phyloP scores from a whole-genome alignment of 2,329 filamentous ascomycete species.

The Bisporella sp. region DNA sequence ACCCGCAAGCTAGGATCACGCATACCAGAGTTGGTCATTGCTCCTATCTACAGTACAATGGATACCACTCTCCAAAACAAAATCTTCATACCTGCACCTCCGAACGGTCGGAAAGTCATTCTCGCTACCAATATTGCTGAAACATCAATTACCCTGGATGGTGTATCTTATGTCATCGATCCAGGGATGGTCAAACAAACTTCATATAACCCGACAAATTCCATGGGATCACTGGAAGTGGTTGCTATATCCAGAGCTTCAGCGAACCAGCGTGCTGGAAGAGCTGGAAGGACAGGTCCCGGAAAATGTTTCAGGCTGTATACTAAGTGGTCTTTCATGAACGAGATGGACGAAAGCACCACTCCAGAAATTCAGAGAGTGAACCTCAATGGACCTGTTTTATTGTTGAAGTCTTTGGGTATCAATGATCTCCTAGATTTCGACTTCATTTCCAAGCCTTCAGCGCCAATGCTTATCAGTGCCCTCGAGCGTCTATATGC shows the following conservation, averaged over 20 bases:
- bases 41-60: constrained; percentile 90
- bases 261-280: constrained; percentile 86
- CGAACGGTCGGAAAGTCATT: constrained; percentile 81
- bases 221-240: constrained; percentile 87
- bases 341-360: constrained; percentile 87
- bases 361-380: constrained; percentile 92
- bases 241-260: constrained; percentile 88
- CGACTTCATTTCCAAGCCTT: constrained; percentile 98
- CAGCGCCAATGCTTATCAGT: constrained; percentile 95
- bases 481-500: constrained; percentile 94
- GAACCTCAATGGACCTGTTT: constrained; percentile 85
- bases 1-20: constrained; percentile 78
- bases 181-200: constrained; percentile 95
- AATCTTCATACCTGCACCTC: constrained; percentile 90
- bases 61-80: constrained; percentile 86
- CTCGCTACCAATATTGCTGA: constrained; percentile 96
- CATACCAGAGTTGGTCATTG: constrained; percentile 80
- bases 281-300: constrained; percentile 84
- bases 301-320: constrained; percentile 93
- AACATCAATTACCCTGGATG: constrained; percentile 91
- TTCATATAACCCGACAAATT: constrained; percentile 81
- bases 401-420: constrained; percentile 98
- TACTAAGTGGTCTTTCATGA: constrained; percentile 89
- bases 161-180: constrained; percentile 93
- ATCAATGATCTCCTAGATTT: constrained; percentile 97